These are phyloP conservation scores for Saccharomycopsis fermentans DNA, from an alignment of 805 yeast species.

Conservation along the genomic window DNA sequence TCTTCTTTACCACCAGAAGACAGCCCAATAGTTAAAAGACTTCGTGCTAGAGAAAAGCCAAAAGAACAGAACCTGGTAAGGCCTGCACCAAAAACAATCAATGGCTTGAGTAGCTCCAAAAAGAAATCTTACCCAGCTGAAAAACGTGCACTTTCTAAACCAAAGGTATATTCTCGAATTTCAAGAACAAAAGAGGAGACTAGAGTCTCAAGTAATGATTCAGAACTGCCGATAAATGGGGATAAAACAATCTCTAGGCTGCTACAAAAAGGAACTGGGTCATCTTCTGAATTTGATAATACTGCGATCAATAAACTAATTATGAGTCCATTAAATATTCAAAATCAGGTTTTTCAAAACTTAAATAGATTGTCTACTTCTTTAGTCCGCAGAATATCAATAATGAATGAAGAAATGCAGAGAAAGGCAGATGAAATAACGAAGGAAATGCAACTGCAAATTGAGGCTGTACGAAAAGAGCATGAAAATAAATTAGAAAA, in stretches of 20 bases:
- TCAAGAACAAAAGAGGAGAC: no score
- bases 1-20: neutral
- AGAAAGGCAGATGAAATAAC: conserved; percentile 1
- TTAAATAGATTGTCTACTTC: neutral
- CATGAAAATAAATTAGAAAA: neutral
- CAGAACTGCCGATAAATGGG: neutral
- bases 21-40: neutral
- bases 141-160: neutral
- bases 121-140: neutral
- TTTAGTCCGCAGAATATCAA: neutral
- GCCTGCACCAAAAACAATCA: neutral
- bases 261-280: neutral
- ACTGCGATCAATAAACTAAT: neutral
- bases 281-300: neutral
- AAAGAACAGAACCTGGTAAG: neutral
- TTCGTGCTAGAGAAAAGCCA: neutral
- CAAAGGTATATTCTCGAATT: neutral
- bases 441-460: neutral
- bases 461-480: neutral
- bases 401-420: conserved; percentile 1
- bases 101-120: neutral
- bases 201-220: no score
- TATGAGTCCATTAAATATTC: neutral
- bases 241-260: no score
- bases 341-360: conserved; percentile 3